These are phyloP conservation scores for Asterionellopsis glacialis DNA, from an alignment of 108 stramenopile genomes.

Conservation along the genomic window DNA sequence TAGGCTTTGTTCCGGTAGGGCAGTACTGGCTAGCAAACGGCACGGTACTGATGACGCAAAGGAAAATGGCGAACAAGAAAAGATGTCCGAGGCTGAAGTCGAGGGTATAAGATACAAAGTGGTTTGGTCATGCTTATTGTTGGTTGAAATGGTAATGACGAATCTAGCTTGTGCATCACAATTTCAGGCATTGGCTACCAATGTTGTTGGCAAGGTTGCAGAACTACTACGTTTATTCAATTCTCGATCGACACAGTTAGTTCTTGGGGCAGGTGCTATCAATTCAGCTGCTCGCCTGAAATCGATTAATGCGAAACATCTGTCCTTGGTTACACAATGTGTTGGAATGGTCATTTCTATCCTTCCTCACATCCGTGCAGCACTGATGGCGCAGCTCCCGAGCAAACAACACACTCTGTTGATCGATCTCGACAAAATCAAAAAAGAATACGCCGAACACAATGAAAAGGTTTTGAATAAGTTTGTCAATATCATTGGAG, in stretches of 20 bases:
- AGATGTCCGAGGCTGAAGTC: slow-evolving; percentile 69
- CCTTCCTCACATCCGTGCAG: slow-evolving; percentile 89
- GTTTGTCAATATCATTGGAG: slow-evolving; percentile 94
- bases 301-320: slow-evolving; percentile 93
- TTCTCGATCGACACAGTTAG: slow-evolving; percentile 86
- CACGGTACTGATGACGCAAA: slow-evolving; percentile 3
- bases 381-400: slow-evolving; percentile 89
- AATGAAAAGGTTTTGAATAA: slow-evolving; percentile 90
- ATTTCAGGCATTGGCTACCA: slow-evolving; percentile 82
- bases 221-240: slow-evolving; percentile 92
- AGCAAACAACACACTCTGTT: slow-evolving; percentile 88
- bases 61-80: slow-evolving; percentile 23
- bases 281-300: slow-evolving; percentile 86
- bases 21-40: slow-evolving; percentile 35
- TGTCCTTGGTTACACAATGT: slow-evolving; percentile 89
- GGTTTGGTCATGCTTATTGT: slow-evolving; percentile 91
- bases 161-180: slow-evolving; percentile 80
- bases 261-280: slow-evolving; percentile 91
- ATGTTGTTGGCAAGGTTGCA: slow-evolving; percentile 78
- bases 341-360: slow-evolving; percentile 80
- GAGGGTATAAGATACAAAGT: slow-evolving; percentile 84
- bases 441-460: slow-evolving; percentile 86
- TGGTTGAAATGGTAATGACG: slow-evolving; percentile 86
- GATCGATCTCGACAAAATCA: slow-evolving; percentile 87
- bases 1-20: slow-evolving; percentile 74